Evolutionary conservation across 257 asterid genomes (phyloP).

Genomic region (Pogostemon cablin): DNA sequence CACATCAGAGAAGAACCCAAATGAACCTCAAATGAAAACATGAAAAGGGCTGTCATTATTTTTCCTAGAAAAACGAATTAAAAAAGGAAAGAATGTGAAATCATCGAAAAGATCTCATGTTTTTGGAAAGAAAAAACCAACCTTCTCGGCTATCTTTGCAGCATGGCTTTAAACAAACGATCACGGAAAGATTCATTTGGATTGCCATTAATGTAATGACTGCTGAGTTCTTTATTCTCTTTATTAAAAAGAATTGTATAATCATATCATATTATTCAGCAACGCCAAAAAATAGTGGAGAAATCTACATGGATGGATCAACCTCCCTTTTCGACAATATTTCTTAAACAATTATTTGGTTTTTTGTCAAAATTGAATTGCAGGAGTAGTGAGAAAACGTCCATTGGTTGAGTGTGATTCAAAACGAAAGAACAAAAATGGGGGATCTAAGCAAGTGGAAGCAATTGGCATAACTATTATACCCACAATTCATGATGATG

Average conservation of each 20-base stretch:
- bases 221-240: neutral
- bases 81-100: neutral
- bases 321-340: neutral
- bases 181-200: neutral
- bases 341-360: neutral
- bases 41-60: neutral
- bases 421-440: neutral
- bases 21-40: no score
- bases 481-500: slow-evolving; percentile 37
- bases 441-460: slow-evolving; percentile 4
- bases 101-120: neutral
- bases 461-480: slow-evolving; percentile 34
- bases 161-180: slow-evolving; percentile 12
- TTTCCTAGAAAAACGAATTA: neutral
- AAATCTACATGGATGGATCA: slow-evolving; percentile 1
- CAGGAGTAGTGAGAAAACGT: neutral
- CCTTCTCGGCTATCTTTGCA: slow-evolving; percentile 16
- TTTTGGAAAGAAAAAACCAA: slow-evolving; percentile 8
- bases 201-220: neutral
- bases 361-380: neutral
- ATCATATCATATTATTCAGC: neutral
- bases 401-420: neutral
- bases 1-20: neutral
- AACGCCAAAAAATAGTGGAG: neutral
- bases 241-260: neutral